Base-by-base conservation (phyloP, 345 rosid species). In the Euphorbia pulcherrima region DNA sequence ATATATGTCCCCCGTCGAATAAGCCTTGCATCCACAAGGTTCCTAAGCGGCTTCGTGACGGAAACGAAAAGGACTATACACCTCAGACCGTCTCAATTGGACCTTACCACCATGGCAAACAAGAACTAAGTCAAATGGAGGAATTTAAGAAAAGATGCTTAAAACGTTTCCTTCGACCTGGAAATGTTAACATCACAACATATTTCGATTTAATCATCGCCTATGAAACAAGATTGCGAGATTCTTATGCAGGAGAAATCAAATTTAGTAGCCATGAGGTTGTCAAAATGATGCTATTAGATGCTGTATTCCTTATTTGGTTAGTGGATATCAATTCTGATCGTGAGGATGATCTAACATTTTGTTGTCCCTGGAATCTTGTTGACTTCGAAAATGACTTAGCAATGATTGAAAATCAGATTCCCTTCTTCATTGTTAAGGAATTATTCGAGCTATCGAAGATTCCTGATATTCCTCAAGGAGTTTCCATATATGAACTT, bases 51-150 rank as follows among this genome's bases (percentile, higher is more conserved):
- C 16, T 65, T 3, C 37, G 71, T 2, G 33, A 50, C 7, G 3
- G 23, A 3, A 28, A 72, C 20, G 65, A 50, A 26, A 41, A 48
- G 41, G 40, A 12, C 2, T 72, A 29, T 39, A 60, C 71, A 26
- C 76, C 76, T 35, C 70, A 39, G 54, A 53, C 60, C 4, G 67
- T 67, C 39, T 67, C 76, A 1, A 59, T 73, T 4, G 76, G 76
- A 10, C 76, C 71, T 9, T 18, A 41, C 41, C 67, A 73, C 52
- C 76, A 67, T 37, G 71, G 67, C 35, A 58, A 51, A 4, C 46
- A 60, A n/a, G 20, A 28, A 26, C 57, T 53, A 2, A 41, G 40
- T 28, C 8, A 51, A 16, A 67, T 73, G 60, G 62, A 73, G 29
- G 67, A 60, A 1, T 55, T 59, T 6, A 73, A 73, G 53, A n/a